phyloP scores from a whole-genome alignment of 768 basidiomycete genomes.

The Panellus pusillus region DNA sequence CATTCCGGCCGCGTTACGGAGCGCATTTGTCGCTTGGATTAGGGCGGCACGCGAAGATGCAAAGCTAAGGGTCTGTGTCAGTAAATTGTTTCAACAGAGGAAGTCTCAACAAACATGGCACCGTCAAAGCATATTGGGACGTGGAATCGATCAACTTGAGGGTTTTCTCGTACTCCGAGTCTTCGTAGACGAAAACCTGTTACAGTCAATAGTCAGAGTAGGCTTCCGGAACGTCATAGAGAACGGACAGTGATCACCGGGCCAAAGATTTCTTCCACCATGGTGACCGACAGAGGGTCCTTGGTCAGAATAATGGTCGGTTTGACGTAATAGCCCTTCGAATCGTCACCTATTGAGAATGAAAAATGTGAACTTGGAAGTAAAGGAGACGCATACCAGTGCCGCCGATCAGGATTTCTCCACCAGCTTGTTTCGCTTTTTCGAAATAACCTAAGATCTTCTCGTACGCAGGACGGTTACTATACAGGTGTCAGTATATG shows the following conservation, averaged over 20 bases:
- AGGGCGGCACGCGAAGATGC: constrained; percentile 79
- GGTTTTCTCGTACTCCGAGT: constrained; percentile 82
- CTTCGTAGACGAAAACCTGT: constrained; percentile 86
- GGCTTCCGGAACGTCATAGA: background rate
- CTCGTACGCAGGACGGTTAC: constrained; percentile 85
- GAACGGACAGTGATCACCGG: constrained; percentile 84
- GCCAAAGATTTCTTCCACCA: constrained; percentile 96
- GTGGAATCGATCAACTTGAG: constrained; percentile 85
- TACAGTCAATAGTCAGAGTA: background rate
- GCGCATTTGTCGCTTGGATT: constrained; percentile 72
- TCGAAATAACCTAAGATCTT: constrained; percentile 80
- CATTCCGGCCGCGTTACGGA: constrained; percentile 91
- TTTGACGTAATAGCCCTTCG: constrained; percentile 90
- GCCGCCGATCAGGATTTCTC: constrained; percentile 87
- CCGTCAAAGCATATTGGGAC: constrained; percentile 92
- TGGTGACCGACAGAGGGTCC: constrained; percentile 85
- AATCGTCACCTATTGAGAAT: constrained; percentile 65
- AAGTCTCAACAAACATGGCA: constrained; percentile 63
- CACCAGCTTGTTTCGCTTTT: constrained; percentile 87
- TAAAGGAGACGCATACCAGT: constrained; percentile 43
- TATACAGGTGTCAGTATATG: constrained; percentile 28
- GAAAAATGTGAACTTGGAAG: background rate
- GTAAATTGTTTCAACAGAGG: background rate
- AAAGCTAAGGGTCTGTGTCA: constrained; percentile 50
- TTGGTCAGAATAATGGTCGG: constrained; percentile 93